These are phyloP conservation scores for Nakazawaea molendinolei DNA, from an alignment of 805 yeast species.

Conservation along the genomic window DNA sequence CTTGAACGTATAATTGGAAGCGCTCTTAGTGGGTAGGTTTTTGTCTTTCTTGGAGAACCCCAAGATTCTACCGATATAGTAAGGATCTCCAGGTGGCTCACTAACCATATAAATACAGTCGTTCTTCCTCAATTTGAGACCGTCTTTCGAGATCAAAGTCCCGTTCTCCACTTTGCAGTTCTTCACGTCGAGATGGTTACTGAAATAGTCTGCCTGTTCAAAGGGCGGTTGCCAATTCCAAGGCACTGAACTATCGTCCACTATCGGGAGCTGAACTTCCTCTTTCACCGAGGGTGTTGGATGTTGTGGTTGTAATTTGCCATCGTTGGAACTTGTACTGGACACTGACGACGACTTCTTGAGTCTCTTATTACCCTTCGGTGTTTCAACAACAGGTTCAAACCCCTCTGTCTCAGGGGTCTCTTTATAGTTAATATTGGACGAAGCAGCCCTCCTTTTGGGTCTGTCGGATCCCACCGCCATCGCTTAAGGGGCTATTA, in stretches of 20 bases:
- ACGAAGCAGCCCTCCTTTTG: slow-evolving; percentile 23
- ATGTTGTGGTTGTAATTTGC: too few species aligned
- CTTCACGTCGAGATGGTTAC: slow-evolving; percentile 32
- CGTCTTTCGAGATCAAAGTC: slow-evolving; percentile 31
- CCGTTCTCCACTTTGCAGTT: slow-evolving; percentile 35
- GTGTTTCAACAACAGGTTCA: background rate
- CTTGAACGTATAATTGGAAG: slow-evolving; percentile 50
- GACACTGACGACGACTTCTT: slow-evolving; percentile 1
- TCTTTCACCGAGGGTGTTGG: background rate
- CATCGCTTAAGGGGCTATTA: background rate
- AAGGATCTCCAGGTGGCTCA: slow-evolving; percentile 94
- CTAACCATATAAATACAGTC: slow-evolving; percentile 79
- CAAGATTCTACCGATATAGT: slow-evolving; percentile 77
- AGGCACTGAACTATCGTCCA: slow-evolving; percentile 23
- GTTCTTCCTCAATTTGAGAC: slow-evolving; percentile 35
- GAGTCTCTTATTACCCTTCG: slow-evolving; percentile 5
- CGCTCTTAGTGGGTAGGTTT: slow-evolving; percentile 29
- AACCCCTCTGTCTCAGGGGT: slow-evolving; percentile 18
- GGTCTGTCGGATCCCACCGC: slow-evolving; percentile 17
- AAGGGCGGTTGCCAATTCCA: slow-evolving; percentile 47
- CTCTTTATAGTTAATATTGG: slow-evolving; percentile 27
- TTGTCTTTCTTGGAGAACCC: slow-evolving; percentile 51
- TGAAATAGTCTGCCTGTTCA: slow-evolving; percentile 31
- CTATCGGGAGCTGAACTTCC: background rate
- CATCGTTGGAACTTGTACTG: slow-evolving; percentile 1